Conservation (phyloP, 257 asterid species). For the Petrea volubilis region DNA sequence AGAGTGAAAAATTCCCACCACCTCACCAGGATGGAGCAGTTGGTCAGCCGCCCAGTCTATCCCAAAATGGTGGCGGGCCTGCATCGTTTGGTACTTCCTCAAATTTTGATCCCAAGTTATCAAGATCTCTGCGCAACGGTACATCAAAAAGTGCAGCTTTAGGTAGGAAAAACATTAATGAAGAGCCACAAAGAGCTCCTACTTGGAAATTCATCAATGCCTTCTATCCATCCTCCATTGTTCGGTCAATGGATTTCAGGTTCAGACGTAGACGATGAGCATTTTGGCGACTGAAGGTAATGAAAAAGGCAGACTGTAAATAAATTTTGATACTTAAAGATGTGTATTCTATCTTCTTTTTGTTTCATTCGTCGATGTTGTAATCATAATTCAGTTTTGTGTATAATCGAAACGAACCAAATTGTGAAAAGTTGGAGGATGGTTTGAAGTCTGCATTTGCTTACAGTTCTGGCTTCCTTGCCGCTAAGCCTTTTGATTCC, state of each 20-base stretch:
- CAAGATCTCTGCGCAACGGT: conserved; percentile 44
- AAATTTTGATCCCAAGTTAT: conserved; percentile 48
- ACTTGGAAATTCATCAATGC: conserved; percentile 56
- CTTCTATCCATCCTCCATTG: conserved; percentile 60
- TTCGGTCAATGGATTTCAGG: conserved; percentile 61
- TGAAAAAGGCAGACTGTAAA: conserved; percentile 10
- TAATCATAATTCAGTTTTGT: conserved; percentile 10
- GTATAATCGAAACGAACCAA: conserved; percentile 19
- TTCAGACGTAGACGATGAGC: conserved; percentile 55
- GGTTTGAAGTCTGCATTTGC: conserved; percentile 16
- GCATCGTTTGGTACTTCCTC: conserved; percentile 54
- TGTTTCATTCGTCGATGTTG: conserved; percentile 5
- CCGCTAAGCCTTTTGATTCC: neutral
- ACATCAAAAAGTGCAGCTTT: too few species aligned
- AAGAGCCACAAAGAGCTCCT: conserved; percentile 59
- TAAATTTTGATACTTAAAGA: conserved; percentile 19
- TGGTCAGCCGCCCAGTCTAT: conserved; percentile 60
- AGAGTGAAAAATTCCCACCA: conserved; percentile 90
- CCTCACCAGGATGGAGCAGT: conserved; percentile 89
- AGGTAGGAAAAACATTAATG: conserved; percentile 56
- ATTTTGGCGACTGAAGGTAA: conserved; percentile 35
- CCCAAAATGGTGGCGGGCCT: conserved; percentile 52
- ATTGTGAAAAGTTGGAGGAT: neutral
- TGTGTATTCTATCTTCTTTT: conserved; percentile 4
- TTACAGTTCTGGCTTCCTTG: conserved; percentile 19